phyloP scores from a whole-genome alignment of 1,139 yeast genomes.

The Hansenula lynferdii region DNA sequence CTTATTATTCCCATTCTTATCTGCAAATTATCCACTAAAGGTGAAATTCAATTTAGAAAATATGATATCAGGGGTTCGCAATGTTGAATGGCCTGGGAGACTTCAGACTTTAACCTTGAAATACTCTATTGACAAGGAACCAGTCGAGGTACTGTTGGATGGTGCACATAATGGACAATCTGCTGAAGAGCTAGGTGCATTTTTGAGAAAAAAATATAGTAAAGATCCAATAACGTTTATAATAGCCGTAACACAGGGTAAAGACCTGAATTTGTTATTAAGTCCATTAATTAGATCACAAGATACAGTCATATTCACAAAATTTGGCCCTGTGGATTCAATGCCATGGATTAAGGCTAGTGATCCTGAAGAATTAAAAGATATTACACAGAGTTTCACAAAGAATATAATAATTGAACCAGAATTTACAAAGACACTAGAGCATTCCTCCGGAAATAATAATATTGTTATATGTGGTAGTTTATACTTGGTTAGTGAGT shows the following conservation, averaged over 20 bases:
- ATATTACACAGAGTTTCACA: conserved; percentile 29
- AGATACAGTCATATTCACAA: conserved; percentile 59
- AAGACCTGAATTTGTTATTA: conserved; percentile 50
- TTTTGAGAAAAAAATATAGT: conserved; percentile 26
- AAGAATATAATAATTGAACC: conserved; percentile 24
- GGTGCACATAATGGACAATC: conserved; percentile 95
- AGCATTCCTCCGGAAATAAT: conserved; percentile 16
- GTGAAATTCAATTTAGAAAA: conserved; percentile 27
- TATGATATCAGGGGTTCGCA: conserved; percentile 45
- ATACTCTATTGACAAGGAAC: conserved; percentile 12
- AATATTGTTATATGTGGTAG: conserved; percentile 71
- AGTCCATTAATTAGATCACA: conserved; percentile 40
- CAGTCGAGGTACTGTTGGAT: conserved; percentile 53
- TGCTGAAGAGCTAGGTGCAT: conserved; percentile 58
- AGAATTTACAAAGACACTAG: conserved; percentile 15
- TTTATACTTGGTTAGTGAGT: conserved; percentile 69
- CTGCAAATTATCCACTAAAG: conserved; percentile 14
- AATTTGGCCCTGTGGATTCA: conserved; percentile 67
- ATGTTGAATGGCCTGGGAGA: conserved; percentile 60
- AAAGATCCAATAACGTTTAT: conserved; percentile 50
- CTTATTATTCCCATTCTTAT: conserved; percentile 26
- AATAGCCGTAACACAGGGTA: conserved; percentile 74
- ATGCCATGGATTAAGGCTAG: conserved; percentile 88
- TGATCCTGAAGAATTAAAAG: conserved; percentile 33
- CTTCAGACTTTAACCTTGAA: conserved; percentile 39